These are phyloP conservation scores for Lolium rigidum DNA, from an alignment of 176 grass and related monocot genomes.

Conservation along the genomic window DNA sequence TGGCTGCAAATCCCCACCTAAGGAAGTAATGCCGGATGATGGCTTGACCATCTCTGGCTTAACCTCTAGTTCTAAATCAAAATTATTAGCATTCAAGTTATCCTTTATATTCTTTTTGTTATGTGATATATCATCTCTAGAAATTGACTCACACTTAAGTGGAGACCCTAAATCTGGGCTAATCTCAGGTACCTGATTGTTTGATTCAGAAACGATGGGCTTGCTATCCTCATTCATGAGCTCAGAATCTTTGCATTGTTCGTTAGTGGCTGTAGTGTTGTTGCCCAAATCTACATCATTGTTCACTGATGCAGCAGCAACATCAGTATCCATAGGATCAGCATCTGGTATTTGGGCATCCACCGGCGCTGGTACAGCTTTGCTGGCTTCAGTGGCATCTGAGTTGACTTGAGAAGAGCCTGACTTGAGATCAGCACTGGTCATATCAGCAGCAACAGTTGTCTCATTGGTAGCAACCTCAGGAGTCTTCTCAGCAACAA, in stretches of 20 bases:
- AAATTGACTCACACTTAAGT: slow-evolving; percentile 94
- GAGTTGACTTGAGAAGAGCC: slow-evolving; percentile 42
- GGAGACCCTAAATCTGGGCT: slow-evolving; percentile 87
- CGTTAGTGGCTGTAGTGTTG: slow-evolving; percentile 35
- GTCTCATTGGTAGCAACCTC: slow-evolving; percentile 41
- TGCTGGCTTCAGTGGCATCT: slow-evolving; percentile 44
- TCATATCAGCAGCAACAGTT: slow-evolving; percentile 41
- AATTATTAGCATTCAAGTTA: slow-evolving; percentile 99
- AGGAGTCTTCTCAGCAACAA: slow-evolving; percentile 31
- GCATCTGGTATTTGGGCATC: slow-evolving; percentile 47
- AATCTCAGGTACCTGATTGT: slow-evolving; percentile 96
- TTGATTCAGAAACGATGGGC: slow-evolving; percentile 52
- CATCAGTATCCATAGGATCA: slow-evolving; percentile 49
- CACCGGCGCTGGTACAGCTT: slow-evolving; percentile 24
- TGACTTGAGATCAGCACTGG: slow-evolving; percentile 43
- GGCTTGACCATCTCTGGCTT: slow-evolving; percentile 89
- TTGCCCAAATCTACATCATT: slow-evolving; percentile 45
- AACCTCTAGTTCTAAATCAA: slow-evolving; percentile 99
- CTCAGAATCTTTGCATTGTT: slow-evolving; percentile 46
- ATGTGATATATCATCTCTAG: slow-evolving; percentile 89
- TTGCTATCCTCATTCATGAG: slow-evolving; percentile 55
- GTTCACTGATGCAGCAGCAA: slow-evolving; percentile 27
- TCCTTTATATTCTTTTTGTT: slow-evolving; percentile 91
- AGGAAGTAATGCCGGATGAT: slow-evolving; percentile 74
- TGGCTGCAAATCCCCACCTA: slow-evolving; percentile 79